Conservation (phyloP, 768 basidiomycete genomes). For the Phlebiopsis gigantea region DNA sequence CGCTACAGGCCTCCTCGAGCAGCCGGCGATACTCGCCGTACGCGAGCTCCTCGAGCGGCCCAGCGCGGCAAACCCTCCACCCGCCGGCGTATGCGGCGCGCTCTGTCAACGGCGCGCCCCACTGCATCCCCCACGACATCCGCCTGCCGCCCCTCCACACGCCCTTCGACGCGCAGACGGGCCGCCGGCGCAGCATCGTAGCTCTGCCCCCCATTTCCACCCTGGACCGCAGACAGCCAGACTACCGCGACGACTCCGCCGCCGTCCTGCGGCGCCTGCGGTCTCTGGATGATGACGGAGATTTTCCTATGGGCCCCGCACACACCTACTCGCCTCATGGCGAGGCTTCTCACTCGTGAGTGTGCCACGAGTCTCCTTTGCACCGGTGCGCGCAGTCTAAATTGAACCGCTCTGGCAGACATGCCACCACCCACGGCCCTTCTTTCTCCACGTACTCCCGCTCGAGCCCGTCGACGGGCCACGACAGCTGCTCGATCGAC, state of each 20-base stretch:
- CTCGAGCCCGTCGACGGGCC: neutral
- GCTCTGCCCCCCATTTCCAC: slow-evolving; percentile 34
- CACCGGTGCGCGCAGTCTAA: neutral
- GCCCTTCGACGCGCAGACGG: neutral
- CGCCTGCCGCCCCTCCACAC: slow-evolving; percentile 33
- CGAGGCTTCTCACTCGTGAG: neutral
- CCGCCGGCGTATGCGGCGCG: slow-evolving; percentile 28
- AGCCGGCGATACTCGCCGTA: slow-evolving; percentile 42
- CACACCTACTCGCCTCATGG: neutral
- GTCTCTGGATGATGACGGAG: slow-evolving; percentile 40
- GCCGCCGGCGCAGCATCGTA: slow-evolving; percentile 2
- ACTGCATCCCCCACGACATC: slow-evolving; percentile 27
- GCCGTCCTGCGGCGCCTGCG: slow-evolving; percentile 63
- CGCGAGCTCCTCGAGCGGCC: slow-evolving; percentile 29
- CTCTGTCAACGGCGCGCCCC: slow-evolving; percentile 24
- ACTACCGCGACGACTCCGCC: slow-evolving; percentile 49
- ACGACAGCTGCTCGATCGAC: neutral
- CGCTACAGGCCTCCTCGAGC: neutral
- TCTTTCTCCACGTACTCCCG: neutral
- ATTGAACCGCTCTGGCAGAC: neutral
- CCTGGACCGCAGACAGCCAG: slow-evolving; percentile 56
- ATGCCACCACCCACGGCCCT: neutral
- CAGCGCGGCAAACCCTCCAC: neutral
- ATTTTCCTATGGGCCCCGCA: neutral
- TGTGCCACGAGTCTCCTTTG: neutral